phyloP scores from a whole-genome alignment of 805 yeast genomes.

The Wilhelminamyces savonicus region DNA sequence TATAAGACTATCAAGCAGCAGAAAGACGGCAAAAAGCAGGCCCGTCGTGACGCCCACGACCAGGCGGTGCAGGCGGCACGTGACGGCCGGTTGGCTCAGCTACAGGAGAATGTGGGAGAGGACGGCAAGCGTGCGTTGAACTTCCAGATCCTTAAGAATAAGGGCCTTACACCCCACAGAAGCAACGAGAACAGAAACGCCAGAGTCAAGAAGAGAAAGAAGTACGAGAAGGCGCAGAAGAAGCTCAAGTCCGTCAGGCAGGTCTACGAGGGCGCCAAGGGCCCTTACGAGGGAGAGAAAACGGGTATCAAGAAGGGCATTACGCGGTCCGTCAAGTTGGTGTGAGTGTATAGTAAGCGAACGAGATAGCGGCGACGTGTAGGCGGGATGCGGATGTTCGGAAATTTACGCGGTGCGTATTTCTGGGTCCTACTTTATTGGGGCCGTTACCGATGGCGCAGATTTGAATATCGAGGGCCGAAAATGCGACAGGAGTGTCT shows the following conservation, averaged over 20 bases:
- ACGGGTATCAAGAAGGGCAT: constrained; percentile 96
- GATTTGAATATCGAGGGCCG: too few relatives aligned
- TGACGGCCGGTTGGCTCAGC: constrained; percentile 75
- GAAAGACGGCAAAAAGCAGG: constrained; percentile 42
- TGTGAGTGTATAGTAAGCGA: constrained; percentile 1
- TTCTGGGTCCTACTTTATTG: too few relatives aligned
- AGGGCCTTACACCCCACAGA: constrained; percentile 90
- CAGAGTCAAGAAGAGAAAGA: constrained; percentile 97
- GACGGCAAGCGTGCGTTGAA: constrained; percentile 93
- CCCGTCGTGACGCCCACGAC: constrained; percentile 59
- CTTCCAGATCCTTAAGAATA: constrained; percentile 92
- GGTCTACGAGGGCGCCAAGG: constrained; percentile 69
- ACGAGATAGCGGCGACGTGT: too few relatives aligned
- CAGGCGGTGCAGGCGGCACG: constrained; percentile 73
- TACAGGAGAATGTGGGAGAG: constrained; percentile 58
- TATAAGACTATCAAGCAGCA: constrained; percentile 49
- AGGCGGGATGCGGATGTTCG: too few relatives aligned
- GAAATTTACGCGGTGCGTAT: too few relatives aligned
- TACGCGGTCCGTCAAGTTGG: constrained; percentile 77
- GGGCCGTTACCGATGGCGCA: too few relatives aligned
- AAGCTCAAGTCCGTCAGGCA: constrained; percentile 85
- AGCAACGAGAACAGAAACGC: constrained; percentile 93
- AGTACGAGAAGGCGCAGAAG: constrained; percentile 92
- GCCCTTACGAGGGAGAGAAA: constrained; percentile 85
- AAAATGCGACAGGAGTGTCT: too few relatives aligned